phyloP scores from a whole-genome alignment of 345 rosid genomes.

The Euphorbia lathyris region DNA sequence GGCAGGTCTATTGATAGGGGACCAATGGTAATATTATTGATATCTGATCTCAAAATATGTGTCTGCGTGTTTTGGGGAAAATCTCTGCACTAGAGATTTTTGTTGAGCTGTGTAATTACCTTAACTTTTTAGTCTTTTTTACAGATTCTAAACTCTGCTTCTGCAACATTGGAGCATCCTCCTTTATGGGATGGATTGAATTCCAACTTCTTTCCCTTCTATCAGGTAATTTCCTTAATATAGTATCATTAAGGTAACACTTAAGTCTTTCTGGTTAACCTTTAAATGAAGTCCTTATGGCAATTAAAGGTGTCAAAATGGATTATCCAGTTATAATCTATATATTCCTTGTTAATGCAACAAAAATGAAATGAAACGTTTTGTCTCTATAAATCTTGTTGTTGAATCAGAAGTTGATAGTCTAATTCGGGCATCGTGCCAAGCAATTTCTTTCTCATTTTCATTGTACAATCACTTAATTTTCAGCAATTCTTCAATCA shows the following conservation, averaged over 20 bases:
- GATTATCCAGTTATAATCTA: too few species aligned
- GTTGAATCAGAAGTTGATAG: too few species aligned
- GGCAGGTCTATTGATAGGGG: constrained; percentile 20
- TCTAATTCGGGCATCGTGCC: too few species aligned
- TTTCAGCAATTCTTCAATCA: not conserved
- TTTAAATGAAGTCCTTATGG: not conserved
- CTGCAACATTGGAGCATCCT: constrained; percentile 28
- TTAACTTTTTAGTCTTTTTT: not conserved
- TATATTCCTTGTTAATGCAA: too few species aligned
- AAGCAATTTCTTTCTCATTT: too few species aligned
- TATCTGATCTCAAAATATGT: not conserved
- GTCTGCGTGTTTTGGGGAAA: not conserved
- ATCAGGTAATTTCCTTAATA: constrained; percentile 31
- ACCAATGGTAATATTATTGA: constrained; percentile 30
- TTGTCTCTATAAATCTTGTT: too few species aligned
- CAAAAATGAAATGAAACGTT: too few species aligned
- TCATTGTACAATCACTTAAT: not conserved
- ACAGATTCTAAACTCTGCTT: constrained; percentile 36
- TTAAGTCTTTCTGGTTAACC: not conserved
- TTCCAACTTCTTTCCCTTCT: constrained; percentile 39
- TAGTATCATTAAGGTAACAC: not conserved
- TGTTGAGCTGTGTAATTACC: constrained; percentile 1
- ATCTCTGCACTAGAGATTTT: not conserved
- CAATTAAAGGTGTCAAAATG: not conserved
- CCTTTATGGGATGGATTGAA: constrained; percentile 28